Percentiles rank a stretch among this genome's conserved stretches.
Evolutionary conservation across 345 rosid genomes (phyloP).

Genomic region (Theobroma cacao): DNA sequence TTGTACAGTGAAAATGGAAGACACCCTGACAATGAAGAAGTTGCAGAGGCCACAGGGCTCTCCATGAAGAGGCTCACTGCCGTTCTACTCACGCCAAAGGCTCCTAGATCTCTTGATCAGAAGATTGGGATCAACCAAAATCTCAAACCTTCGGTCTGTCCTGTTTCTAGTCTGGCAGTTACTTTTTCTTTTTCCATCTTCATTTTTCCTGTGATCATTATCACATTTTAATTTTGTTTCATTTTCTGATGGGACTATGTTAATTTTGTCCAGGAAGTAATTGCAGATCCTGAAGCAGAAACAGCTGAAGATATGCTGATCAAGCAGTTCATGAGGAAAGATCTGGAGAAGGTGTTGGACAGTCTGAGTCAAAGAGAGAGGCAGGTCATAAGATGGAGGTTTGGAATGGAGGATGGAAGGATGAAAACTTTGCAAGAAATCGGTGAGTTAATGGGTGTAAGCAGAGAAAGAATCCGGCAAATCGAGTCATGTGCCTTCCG

Average conservation of each 20-base stretch:
- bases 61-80: conserved; percentile 83
- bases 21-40: conserved; percentile 76
- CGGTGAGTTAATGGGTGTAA: conserved; percentile 76
- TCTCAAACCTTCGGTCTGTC: conserved; percentile 79
- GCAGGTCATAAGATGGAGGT: conserved; percentile 82
- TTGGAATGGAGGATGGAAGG: conserved; percentile 87
- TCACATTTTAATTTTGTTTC: not conserved
- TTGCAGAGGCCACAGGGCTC: conserved; percentile 85
- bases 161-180: not conserved
- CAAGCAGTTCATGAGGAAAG: conserved; percentile 81
- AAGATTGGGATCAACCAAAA: conserved; percentile 70
- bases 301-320: conserved; percentile 63
- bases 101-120: conserved; percentile 88
- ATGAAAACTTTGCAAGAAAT: conserved; percentile 93
- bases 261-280: conserved; percentile 58
- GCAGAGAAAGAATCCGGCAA: conserved; percentile 93
- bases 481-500: conserved; percentile 78
- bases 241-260: conserved; percentile 1
- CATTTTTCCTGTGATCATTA: not conserved
- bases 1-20: conserved; percentile 62
- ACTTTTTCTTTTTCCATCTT: not conserved
- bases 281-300: conserved; percentile 75
- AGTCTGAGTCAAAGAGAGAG: conserved; percentile 68
- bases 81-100: conserved; percentile 73
- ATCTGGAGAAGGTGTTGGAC: conserved; percentile 76